Evolutionary conservation across 129 eudicot genomes (phyloP), one percentile per base, ranked within the genome.

Genomic region (Arctium lappa): DNA sequence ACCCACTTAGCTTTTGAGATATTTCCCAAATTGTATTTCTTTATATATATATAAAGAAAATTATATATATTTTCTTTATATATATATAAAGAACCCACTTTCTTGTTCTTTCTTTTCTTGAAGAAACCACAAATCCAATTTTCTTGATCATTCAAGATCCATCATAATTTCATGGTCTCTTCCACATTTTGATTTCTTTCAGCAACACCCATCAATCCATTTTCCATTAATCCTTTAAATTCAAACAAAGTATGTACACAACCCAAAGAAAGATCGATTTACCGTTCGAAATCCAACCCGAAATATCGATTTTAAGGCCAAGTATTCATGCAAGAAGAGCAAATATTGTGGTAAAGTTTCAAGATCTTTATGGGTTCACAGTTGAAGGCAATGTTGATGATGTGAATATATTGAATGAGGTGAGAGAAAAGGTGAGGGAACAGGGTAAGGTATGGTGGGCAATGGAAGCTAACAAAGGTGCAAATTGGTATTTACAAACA

Each of bases 331-430:
- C 98, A 5, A 88, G 98, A 72, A 88, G 98, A 88, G 98, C 98
- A 16, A 95, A 95, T 33, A 87, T 95, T 13, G 89, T 89, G 9
- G 98, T 95, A 3, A 95, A 95, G 79, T 95, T 95, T 83, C 97
- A 92, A 88, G 98, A 95, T 89, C 88, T 93, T 63, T 95, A 92
- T 84, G 97, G 97, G 80, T 95, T 95, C 77, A 88, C 89, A 30
- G 98, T 92, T 5, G 94, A 95, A 92, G 98, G 98, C 5, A 92
- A 95, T 95, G 97, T 95, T 66, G 98, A 95, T 91, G 97, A 95
- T 89, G 98, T 95, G 1, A 95, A 95, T 80, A 81, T 92, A 74
- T 87, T 95, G 90, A 95, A 95, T 87, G 97, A 95, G 81, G 98
- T 95, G 72, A 87, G 97, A 33, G 98, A 92, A 83, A 95, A 92